These are phyloP conservation scores for Colletotrichum lindemuthianum DNA, from an alignment of 2,329 filamentous ascomycete genomes.

Conservation along the genomic window DNA sequence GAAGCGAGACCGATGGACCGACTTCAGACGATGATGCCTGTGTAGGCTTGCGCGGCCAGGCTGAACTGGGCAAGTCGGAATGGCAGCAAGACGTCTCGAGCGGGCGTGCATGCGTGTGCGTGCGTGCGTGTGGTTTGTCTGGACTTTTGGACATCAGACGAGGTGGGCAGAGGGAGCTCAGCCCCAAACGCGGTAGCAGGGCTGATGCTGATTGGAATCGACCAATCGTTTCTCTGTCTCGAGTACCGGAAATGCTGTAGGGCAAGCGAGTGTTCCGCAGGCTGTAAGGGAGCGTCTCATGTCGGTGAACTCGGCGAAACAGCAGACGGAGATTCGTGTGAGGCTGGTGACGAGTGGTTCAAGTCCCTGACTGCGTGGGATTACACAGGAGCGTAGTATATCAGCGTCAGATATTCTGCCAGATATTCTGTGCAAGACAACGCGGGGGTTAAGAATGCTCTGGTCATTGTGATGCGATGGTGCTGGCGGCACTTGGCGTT, in stretches of 20 bases:
- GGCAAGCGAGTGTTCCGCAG: background rate
- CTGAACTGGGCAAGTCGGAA: background rate
- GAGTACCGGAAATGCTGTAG: background rate
- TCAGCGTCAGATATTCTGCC: no score
- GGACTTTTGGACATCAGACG: constrained; percentile 20
- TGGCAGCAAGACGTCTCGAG: background rate
- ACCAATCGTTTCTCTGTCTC: background rate
- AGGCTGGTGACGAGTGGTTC: constrained; percentile 7
- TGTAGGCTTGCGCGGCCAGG: constrained; percentile 22
- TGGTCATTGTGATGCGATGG: no score
- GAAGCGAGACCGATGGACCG: constrained; percentile 1
- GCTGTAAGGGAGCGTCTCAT: constrained; percentile 22
- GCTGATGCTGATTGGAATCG: constrained; percentile 16
- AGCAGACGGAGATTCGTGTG: constrained; percentile 16
- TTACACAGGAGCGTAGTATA: no score
- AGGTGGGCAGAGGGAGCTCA: constrained; percentile 23
- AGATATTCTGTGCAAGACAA: no score
- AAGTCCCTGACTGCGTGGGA: background rate
- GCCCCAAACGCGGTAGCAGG: constrained; percentile 32
- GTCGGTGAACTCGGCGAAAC: constrained; percentile 25
- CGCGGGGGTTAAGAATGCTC: no score
- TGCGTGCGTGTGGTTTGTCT: constrained; percentile 6
- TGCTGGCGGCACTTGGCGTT: background rate
- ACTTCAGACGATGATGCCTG: background rate
- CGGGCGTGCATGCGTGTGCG: no score